These are phyloP conservation scores for Aspergillus fumigatus DNA, from an alignment of 2,329 filamentous ascomycete genomes.

Conservation along the genomic window DNA sequence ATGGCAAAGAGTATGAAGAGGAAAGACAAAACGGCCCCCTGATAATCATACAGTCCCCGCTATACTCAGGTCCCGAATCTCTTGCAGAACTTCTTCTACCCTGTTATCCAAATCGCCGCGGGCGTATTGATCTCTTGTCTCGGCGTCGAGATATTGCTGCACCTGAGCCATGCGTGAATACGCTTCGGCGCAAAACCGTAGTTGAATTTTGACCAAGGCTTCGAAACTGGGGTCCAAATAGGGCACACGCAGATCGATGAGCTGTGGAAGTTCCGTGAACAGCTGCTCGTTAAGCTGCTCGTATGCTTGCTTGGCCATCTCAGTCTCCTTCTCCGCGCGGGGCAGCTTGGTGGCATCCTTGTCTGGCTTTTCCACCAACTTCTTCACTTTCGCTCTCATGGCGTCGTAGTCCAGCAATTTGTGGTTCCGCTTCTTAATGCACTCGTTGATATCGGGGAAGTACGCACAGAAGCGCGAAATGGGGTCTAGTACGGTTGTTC, in stretches of 20 bases:
- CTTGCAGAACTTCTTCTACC: constrained; percentile 92
- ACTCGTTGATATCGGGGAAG: constrained; percentile 98
- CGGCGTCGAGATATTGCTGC: constrained; percentile 93
- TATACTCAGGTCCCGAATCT: constrained; percentile 96
- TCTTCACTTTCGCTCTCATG: constrained; percentile 93
- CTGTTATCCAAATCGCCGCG: constrained; percentile 84
- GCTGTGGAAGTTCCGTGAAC: constrained; percentile 83
- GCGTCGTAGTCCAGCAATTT: constrained; percentile 98
- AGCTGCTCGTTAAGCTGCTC: constrained; percentile 97
- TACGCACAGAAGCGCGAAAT: constrained; percentile 96
- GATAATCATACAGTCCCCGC: constrained; percentile 57
- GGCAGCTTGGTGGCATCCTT: constrained; percentile 97
- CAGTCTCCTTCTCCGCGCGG: constrained; percentile 90
- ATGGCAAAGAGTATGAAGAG: constrained; percentile 1
- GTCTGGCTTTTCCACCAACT: constrained; percentile 94
- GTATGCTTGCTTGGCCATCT: constrained; percentile 89
- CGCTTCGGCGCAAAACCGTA: constrained; percentile 95
- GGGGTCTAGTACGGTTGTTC: constrained; percentile 88
- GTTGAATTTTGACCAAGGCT: constrained; percentile 95
- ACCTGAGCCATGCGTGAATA: constrained; percentile 98
- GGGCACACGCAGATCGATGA: constrained; percentile 93
- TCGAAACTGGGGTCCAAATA: constrained; percentile 97
- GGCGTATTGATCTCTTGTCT: constrained; percentile 94
- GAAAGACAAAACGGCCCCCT: constrained; percentile 7
- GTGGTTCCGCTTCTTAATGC: constrained; percentile 98